phyloP scores from a whole-genome alignment of 805 yeast genomes.

The Zygoascus flipseniorum region DNA sequence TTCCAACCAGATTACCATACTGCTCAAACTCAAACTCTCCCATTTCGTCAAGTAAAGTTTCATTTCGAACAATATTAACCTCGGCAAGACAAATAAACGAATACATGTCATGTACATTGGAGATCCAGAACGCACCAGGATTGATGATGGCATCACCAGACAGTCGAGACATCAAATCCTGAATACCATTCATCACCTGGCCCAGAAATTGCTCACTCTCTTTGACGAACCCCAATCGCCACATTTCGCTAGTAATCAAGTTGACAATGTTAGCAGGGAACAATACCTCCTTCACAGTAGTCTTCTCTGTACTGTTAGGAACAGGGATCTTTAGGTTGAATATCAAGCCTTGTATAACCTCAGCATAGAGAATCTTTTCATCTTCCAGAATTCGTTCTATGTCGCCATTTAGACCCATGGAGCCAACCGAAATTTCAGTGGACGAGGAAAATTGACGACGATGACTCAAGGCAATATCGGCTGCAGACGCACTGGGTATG shows the following conservation, averaged over 20 bases:
- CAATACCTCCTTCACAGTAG: slow-evolving; percentile 81
- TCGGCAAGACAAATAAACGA: slow-evolving; percentile 94
- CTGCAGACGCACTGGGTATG: slow-evolving; percentile 16
- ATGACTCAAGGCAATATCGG: slow-evolving; percentile 10
- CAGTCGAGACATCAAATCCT: slow-evolving; percentile 66
- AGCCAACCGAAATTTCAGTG: slow-evolving; percentile 39
- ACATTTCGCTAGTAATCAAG: slow-evolving; percentile 90
- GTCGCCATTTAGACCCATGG: slow-evolving; percentile 32
- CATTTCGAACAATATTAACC: slow-evolving; percentile 80
- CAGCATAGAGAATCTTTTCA: slow-evolving; percentile 49
- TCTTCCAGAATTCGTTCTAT: slow-evolving; percentile 27
- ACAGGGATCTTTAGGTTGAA: slow-evolving; percentile 80
- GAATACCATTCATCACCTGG: slow-evolving; percentile 79
- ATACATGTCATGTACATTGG: slow-evolving; percentile 90
- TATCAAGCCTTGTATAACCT: slow-evolving; percentile 78
- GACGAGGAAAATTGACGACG: slow-evolving; percentile 41
- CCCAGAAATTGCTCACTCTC: slow-evolving; percentile 90
- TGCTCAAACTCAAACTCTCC: slow-evolving; percentile 84
- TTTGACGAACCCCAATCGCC: slow-evolving; percentile 90
- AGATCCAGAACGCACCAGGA: slow-evolving; percentile 95
- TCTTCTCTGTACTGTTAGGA: slow-evolving; percentile 73
- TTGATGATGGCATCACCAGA: slow-evolving; percentile 82
- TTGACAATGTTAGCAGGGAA: slow-evolving; percentile 95
- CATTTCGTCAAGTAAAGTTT: slow-evolving; percentile 71
- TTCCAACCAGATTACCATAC: slow-evolving; percentile 79